Percentiles rank a stretch among this genome's conserved stretches.
phyloP scores from a whole-genome alignment of 805 yeast species.

The Candida peoriensis region DNA sequence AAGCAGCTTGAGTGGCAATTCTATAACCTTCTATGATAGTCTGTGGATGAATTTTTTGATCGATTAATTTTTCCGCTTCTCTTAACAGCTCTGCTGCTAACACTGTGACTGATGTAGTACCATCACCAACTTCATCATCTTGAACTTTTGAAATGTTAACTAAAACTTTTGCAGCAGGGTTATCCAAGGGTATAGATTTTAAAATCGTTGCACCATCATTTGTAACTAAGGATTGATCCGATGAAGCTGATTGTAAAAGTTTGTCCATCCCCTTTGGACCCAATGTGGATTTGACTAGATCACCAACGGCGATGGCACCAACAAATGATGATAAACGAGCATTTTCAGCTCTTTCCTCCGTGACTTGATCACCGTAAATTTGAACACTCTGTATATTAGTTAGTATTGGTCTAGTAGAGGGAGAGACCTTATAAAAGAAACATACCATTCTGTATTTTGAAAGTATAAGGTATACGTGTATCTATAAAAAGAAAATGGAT shows the following conservation, averaged over 20 bases:
- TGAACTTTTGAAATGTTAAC: slow-evolving; percentile 77
- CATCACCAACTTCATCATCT: slow-evolving; percentile 92
- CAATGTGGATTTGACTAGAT: slow-evolving; percentile 84
- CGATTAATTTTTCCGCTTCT: slow-evolving; percentile 91
- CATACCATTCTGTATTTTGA: too few relatives aligned
- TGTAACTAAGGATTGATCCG: slow-evolving; percentile 77
- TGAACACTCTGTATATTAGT: slow-evolving; percentile 48
- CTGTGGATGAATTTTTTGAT: slow-evolving; percentile 94
- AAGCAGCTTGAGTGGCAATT: slow-evolving; percentile 81
- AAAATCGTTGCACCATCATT: slow-evolving; percentile 98
- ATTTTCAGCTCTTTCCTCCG: slow-evolving; percentile 96
- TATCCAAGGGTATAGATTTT: slow-evolving; percentile 89
- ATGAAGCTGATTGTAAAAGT: slow-evolving; percentile 78
- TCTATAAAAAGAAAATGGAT: too few relatives aligned
- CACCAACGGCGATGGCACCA: slow-evolving; percentile 99
- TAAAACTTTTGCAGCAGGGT: slow-evolving; percentile 94
- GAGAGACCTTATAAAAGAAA: too few relatives aligned
- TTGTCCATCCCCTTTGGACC: slow-evolving; percentile 99
- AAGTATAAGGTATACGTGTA: too few relatives aligned
- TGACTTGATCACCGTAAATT: slow-evolving; percentile 94
- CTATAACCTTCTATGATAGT: slow-evolving; percentile 95
- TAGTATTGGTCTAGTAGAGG: slow-evolving; percentile 1
- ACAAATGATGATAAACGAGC: slow-evolving; percentile 97
- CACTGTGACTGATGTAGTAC: slow-evolving; percentile 95
- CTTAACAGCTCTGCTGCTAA: slow-evolving; percentile 85